Base-by-base conservation (phyloP, 1,139 yeast species). In the Magnusiomyces paraingens region DNA sequence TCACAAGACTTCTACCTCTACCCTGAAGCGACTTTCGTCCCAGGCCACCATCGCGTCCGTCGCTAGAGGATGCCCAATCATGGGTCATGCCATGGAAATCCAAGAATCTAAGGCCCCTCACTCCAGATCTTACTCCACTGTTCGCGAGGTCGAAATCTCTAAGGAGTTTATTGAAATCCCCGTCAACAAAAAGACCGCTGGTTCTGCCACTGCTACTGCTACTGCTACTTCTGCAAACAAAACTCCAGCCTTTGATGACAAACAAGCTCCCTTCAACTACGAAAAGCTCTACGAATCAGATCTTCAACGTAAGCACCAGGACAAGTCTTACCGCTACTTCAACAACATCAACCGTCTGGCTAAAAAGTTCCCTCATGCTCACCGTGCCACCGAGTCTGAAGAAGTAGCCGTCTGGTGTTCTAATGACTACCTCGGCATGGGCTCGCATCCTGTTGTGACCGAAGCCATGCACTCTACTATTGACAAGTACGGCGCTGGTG, bases 321-420 rank as follows among this genome's bases (percentile, higher is more conserved):
- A 94, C 75, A 89, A 87, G 70, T 89, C 97, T 35, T 93, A 93
- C 74, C 85, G 99, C 65, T 91, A 80, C 70, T 93, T 93, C 79
- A 93, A 94, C 80, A 93, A 93, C 76, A 90, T 93, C 74, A 93
- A 93, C 76, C 84, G 99, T 62, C 79, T 93, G 65, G 98, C 98
- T 52, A 77, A 83, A 59, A 96, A 91, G 67, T 93, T 89, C 67
- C 99, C 99, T 47, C 75, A 74, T 64, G 99, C 99, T 47, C 99
- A 93, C 68, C 81, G 94, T 61, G 78, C 83, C 53, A 62, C 70
- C 47, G 91, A 84, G 66, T 67, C 66, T 52, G 95, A 89, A 64
- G 86, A 87, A 69, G 99, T 93, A 57, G 88, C 96, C 55, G 99
- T 93, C 55, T 93, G 99, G 99, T 93, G 99, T 67, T 90, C 98